A percentile compares a stretch with the other conserved stretches of the same genome.
Conservation (phyloP, 495 filamentous ascomycete species). For the Lichina pygmaea region DNA sequence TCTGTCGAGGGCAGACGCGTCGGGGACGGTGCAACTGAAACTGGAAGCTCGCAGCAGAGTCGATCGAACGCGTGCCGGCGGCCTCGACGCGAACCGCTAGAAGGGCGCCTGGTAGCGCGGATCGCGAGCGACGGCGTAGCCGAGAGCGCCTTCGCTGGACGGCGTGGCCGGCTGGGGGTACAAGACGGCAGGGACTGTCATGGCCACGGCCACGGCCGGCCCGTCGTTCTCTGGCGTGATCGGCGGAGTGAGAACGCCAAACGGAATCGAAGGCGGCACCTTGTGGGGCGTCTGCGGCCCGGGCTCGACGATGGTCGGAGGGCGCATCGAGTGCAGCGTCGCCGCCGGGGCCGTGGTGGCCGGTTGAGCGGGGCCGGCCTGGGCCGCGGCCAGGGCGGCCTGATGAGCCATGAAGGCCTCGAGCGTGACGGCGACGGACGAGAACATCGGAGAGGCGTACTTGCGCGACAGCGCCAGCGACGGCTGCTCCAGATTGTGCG, state of each 20-base stretch:
- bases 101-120: background rate
- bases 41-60: background rate
- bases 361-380: conserved; percentile 19
- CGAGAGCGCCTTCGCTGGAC: background rate
- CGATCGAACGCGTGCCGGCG: background rate
- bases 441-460: conserved; percentile 58
- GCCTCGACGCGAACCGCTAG: background rate
- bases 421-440: conserved; percentile 52
- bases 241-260: conserved; percentile 80
- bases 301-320: conserved; percentile 18
- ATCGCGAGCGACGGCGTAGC: background rate
- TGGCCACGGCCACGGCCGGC: background rate
- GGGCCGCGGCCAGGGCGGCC: conserved; percentile 31
- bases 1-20: background rate
- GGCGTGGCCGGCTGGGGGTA: background rate
- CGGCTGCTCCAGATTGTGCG: conserved; percentile 65
- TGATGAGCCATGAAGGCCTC: conserved; percentile 72
- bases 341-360: conserved; percentile 30
- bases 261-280: conserved; percentile 33
- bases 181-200: conserved; percentile 11
- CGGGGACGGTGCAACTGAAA: background rate
- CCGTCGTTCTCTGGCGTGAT: conserved; percentile 52
- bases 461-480: conserved; percentile 70
- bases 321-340: conserved; percentile 14
- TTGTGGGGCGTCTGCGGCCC: conserved; percentile 69